phyloP scores from a whole-genome alignment of 2,329 filamentous ascomycete species.

The Ophiostoma novo-ulmi region DNA sequence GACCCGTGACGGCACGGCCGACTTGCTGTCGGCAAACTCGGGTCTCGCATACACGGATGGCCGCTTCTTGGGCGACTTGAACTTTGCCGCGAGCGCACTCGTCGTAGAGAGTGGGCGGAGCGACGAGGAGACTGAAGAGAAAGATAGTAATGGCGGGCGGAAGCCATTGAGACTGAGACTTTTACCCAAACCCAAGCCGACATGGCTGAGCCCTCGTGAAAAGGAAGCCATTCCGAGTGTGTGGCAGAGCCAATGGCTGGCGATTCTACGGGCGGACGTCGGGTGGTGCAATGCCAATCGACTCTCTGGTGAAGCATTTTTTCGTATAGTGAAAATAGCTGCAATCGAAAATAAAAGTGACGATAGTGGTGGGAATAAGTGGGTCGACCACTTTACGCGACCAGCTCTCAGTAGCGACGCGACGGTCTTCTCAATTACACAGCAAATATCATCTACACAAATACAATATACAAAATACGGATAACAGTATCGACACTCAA shows the following conservation, averaged over 20 bases:
- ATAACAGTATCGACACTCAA: background rate
- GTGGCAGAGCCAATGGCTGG: background rate
- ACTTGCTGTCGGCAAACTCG: background rate
- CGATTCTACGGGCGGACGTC: background rate
- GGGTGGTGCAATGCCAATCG: background rate
- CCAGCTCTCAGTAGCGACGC: background rate
- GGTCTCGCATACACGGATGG: background rate
- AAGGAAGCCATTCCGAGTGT: conserved; percentile 25
- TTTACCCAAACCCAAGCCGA: conserved; percentile 13
- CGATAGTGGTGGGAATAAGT: conserved; percentile 14
- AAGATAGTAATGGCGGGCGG: background rate
- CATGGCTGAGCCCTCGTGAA: conserved; percentile 21
- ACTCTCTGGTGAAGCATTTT: background rate
- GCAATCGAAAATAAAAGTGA: background rate
- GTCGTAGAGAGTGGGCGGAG: background rate
- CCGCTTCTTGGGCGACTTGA: background rate
- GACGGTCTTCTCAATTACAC: background rate
- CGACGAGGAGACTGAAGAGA: background rate
- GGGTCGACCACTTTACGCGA: conserved; percentile 21
- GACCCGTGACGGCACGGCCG: background rate
- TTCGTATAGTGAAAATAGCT: conserved; percentile 2
- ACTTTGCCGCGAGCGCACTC: background rate
- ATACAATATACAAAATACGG: too few relatives aligned
- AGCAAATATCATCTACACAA: too few relatives aligned
- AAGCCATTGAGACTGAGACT: background rate